Evolutionary conservation across 176 grass and related monocot species (phyloP), one percentile per base, ranked within the genome.

Genomic region (Metroxylon sagu): DNA sequence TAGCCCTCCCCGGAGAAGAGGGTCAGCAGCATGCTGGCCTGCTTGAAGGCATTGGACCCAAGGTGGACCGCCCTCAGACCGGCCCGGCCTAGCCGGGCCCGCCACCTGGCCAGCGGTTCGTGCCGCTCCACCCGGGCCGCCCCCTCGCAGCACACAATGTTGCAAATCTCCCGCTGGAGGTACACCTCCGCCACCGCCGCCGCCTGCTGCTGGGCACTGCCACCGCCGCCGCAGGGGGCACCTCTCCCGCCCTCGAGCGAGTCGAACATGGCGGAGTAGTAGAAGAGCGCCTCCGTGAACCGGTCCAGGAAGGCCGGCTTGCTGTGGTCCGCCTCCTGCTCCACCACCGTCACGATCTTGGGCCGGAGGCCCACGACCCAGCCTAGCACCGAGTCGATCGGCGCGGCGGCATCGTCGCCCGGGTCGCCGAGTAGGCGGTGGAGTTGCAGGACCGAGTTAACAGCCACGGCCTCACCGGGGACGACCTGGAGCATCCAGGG

Each of bases 251-350:
- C 76, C 60, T 97, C 84, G 1, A 97, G 66, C 2, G 92, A 97
- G 35, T 97, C 92, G 70, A 97, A 91, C 78, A 97, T 74, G 1
- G 92, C 83, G 12, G 92, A 91, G 81, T 91, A 97, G 78, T 97
- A 97, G 78, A 91, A 91, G 5, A 97, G 73, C 18, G 92, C 84
- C 81, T 97, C 87, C 0, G 92, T 88, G 84, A 97, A 97, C 17
- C 92, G 76, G 78, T 97, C 87, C 52, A 91, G 65, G 78, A 97
- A 97, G 0, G 78, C 64, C 3, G 81, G 55, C 54, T 88, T 97
- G 81, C 91, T 97, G 77, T 97, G 92, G 62, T 91, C 87, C 1
- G 87, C 92, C 59, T 97, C 92, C 52, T 97, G 92, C 79, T 97
- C 92, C 6, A 97, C 76, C 17, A 97, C 92, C 0, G 92, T 80